A percentile compares a stretch with the other conserved stretches of the same genome.
Evolutionary conservation across 345 rosid species (phyloP).

Genomic region (Carallia brachiata): DNA sequence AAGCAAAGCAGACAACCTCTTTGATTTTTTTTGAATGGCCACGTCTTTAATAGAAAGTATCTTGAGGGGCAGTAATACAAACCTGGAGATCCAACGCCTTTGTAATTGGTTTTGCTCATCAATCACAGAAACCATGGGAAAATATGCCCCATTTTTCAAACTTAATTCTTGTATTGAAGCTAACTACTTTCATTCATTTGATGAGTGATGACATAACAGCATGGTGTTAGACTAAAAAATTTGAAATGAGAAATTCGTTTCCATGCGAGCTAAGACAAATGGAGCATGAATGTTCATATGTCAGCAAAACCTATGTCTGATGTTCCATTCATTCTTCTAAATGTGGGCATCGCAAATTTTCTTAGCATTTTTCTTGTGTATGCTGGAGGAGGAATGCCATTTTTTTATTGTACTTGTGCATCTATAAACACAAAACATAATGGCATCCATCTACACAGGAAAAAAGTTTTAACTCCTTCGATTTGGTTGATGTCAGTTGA

Average conservation of each 20-base stretch:
- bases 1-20: background rate
- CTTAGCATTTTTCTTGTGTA: background rate
- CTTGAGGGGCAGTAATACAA: background rate
- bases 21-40: background rate
- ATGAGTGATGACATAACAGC: too few relatives aligned
- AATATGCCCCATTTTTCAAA: background rate
- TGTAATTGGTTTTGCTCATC: background rate
- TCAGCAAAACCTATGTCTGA: background rate
- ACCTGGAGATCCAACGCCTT: background rate
- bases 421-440: too few relatives aligned
- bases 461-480: background rate
- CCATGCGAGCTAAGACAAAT: background rate
- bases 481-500: background rate
- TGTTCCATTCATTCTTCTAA: background rate
- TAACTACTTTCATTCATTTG: too few relatives aligned
- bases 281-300: background rate
- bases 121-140: background rate
- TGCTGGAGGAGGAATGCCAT: conserved; percentile 1
- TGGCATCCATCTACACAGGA: too few relatives aligned
- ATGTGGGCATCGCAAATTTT: background rate
- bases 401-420: background rate
- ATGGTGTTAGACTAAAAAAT: too few relatives aligned
- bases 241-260: conserved; percentile 1
- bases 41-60: background rate
- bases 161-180: too few relatives aligned